Evolutionary conservation across 169 alveolate species (phyloP), one percentile per base, ranked within the genome.

Genomic region (Babesia caballi): DNA sequence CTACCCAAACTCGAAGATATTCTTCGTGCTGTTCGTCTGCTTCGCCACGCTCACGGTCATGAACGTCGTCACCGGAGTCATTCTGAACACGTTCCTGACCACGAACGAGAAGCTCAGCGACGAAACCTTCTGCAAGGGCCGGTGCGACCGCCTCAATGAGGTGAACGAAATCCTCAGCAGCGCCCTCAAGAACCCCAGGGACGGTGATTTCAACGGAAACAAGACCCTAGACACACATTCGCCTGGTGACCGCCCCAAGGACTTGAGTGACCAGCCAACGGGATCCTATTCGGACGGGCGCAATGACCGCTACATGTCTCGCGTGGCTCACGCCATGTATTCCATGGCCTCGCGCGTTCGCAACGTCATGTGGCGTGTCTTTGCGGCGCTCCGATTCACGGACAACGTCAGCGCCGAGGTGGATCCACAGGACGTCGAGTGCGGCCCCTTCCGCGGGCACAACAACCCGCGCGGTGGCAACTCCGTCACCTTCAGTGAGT

Each of bases 11-110:
- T 58, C 82, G 35, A 73, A 82, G 51, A 25, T 85, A 2, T 85
- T 85, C 53, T 82, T 85, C 76, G 91, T 85, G 41, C 30, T 60
- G 19, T 85, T 74, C 50, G 90, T 85, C 21, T 82, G 81, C 44
- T 85, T 85, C 63, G 75, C 90, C 9, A 85, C 91, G 36, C 71
- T 85, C 25, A 75, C 90, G 15, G 85, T 85, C 9, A 51, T 85
- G 85, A 85, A 85, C 72, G 89, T 85, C 17, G 91, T 85, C 58
- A 85, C 90, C 19, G 91, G 91, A 42, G 59, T 57, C 56, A 54
- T 63, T 40, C 63, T 56, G 35, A 82, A 69, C 49, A 57, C 85
- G 1, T 76, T 56, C 53, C 67, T 67, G 30, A 54, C 82, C 11
- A 41, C 51, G 2, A 66, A 49, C 33, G 83, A 76, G 40, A 54